Evolutionary conservation across 495 filamentous ascomycete species (phyloP), one percentile per base, ranked within the genome.

Genomic region (Copromyces sp.): DNA sequence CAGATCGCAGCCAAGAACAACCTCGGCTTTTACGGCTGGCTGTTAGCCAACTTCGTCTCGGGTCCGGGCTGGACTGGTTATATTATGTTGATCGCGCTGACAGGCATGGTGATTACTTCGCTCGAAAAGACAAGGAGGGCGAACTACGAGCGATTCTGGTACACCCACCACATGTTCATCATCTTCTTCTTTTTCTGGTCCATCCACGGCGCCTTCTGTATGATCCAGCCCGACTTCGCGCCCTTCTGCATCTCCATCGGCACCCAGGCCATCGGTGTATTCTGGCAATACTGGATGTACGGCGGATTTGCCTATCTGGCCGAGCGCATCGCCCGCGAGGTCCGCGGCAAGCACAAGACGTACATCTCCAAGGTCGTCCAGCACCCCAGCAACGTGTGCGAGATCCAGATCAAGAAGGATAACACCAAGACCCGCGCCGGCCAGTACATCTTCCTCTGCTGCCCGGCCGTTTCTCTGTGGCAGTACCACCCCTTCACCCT

Each of bases 331-430:
- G 88, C 89, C 41, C 85, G 91, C 72, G 92, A 93, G 80, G 80
- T 92, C 69, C 88, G 90, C 69, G 90, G 91, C 68, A 85, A 87
- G 47, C 90, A 92, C 82, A 90, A 89, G 83, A 92, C 91, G 8
- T 92, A 90, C 78, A 91, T 94, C 74, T 92, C 90, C 47, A 93
- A 93, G 80, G 91, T 94, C 78, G 90, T 94, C 74, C 91, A 93
- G 80, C 92, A 94, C 81, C 91, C 92, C 7, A 91, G 91, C 82
- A 92, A 92, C 75, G 92, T 94, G 24, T 88, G 91, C 76, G 92
- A 94, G 77, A 92, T 94, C 70, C 92, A 94, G 80, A 92, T 94
- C 80, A 93, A 93, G 85, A 94, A 93, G 77, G 90, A 91, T 76
- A 84, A 90, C 80, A 92, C 90, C 39, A 91, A 89, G 82, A 90